phyloP scores from a whole-genome alignment of 148 eudicot species.

The Cornus kousa region DNA sequence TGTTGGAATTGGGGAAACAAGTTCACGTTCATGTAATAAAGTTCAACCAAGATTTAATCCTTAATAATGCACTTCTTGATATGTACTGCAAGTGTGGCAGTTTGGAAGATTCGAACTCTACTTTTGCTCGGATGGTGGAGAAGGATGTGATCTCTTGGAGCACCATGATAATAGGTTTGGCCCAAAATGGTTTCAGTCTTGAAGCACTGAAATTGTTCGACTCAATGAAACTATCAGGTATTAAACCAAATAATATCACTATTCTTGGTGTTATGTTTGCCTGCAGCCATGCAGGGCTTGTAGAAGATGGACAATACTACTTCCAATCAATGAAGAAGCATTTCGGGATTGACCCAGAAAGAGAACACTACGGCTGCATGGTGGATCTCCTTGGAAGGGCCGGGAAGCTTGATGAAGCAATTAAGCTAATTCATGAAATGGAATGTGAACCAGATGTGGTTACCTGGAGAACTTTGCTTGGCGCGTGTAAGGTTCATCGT shows the following conservation, averaged over 20 bases:
- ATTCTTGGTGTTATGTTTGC: constrained; percentile 46
- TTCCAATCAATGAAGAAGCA: constrained; percentile 43
- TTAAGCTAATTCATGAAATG: constrained; percentile 36
- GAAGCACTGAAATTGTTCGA: constrained; percentile 43
- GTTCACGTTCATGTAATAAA: constrained; percentile 48
- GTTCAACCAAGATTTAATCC: constrained; percentile 44
- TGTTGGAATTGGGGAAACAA: constrained; percentile 50
- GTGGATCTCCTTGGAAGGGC: constrained; percentile 51
- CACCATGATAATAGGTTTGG: constrained; percentile 48
- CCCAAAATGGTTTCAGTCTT: constrained; percentile 47
- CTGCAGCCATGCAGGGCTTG: constrained; percentile 51
- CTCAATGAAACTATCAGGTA: constrained; percentile 31
- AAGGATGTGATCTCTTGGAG: constrained; percentile 50
- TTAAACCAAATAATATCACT: constrained; percentile 37
- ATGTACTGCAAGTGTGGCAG: constrained; percentile 58
- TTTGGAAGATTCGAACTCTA: constrained; percentile 35
- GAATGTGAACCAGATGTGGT: constrained; percentile 12
- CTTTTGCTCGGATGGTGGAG: constrained; percentile 29
- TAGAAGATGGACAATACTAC: constrained; percentile 38
- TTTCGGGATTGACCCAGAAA: constrained; percentile 35
- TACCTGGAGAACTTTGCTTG: background rate
- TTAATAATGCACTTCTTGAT: constrained; percentile 43
- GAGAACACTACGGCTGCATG: constrained; percentile 56
- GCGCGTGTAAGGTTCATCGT: background rate
- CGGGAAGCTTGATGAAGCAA: constrained; percentile 45